Evolutionary conservation across 2,329 filamentous ascomycete genomes (phyloP), one percentile per base, ranked within the genome.

Genomic region (Botryotinia globosa): DNA sequence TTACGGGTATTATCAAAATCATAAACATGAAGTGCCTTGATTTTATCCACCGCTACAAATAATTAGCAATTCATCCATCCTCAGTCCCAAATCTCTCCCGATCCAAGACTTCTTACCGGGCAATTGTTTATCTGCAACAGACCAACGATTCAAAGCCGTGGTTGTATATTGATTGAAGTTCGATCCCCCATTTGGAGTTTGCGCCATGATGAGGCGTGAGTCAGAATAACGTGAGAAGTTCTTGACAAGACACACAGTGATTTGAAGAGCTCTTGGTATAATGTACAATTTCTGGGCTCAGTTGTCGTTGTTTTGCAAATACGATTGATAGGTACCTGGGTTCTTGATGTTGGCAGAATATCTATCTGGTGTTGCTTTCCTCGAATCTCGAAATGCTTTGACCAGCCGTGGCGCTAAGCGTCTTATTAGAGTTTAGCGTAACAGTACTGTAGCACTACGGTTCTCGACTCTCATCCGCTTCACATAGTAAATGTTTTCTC

Each of bases 1-100:
- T 81, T 85, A 95, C 93, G 84, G 54, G 95, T 98, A 80, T 99
- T 98, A 83, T 99, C 96, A 82, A 98, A 99, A 82, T 99, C 96
- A 84, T 98, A 98, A 77, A 99, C 88, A 80, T 98, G 95, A 69
- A 99, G 89, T 14, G 89, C 84, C 81, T 89, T 93, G 82, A 98
- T 91, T 72, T 89, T 85, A 59, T 91, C 85, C 18, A 90, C 86
- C 45, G 88, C 87, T 88, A 75, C 39, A 64, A 76, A 18, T 10
- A 70, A 66, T 79, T 71, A 78, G 74, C 65, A 64, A 44, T 48
- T 22, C n/a, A 25, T 32, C 51, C 16, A 44, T 25, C n/a, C 48
- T 12, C n/a, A 32, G 3, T 29, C 14, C n/a, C 18, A 64, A n/a
- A 7, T 42, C 34, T 20, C 6, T 8, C 16, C 29, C 9, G 9